Percentiles rank a stretch among this genome's conserved stretches.
Conservation (phyloP, 140 eudicot species). For the Ambrosia hybrid region DNA sequence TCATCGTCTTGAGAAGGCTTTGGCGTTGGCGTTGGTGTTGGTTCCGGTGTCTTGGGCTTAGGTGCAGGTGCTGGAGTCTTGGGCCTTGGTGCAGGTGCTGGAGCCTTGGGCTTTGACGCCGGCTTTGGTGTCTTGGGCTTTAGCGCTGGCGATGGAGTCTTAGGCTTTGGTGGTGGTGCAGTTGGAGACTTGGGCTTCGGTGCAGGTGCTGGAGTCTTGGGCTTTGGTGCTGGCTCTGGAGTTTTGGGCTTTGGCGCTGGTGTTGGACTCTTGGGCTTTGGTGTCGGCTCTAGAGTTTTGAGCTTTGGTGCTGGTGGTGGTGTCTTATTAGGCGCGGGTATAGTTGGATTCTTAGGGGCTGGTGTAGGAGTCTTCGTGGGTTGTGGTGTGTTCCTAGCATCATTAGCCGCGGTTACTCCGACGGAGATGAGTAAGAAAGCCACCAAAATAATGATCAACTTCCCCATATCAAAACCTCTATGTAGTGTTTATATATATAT, state of each 20-base stretch:
- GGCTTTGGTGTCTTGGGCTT: slow-evolving; percentile 13
- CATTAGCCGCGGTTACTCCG: slow-evolving; percentile 35
- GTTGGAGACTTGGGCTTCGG: slow-evolving; percentile 18
- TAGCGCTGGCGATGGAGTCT: slow-evolving; percentile 7
- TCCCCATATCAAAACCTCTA: slow-evolving; percentile 32
- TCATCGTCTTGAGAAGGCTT: slow-evolving; percentile 29
- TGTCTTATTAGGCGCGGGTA: neutral
- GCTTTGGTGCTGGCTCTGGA: neutral
- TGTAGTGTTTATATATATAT: too few relatives aligned
- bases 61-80: slow-evolving; percentile 14
- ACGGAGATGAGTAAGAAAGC: slow-evolving; percentile 41
- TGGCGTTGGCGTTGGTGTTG: slow-evolving; percentile 9
- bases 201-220: neutral
- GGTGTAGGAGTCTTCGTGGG: slow-evolving; percentile 1
- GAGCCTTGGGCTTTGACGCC: slow-evolving; percentile 17
- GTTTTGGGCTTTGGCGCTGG: neutral
- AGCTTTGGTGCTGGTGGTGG: neutral
- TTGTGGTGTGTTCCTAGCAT: slow-evolving; percentile 5
- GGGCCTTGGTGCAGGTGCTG: neutral
- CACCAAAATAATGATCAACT: slow-evolving; percentile 33
- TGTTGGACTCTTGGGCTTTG: neutral
- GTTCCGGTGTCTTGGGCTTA: slow-evolving; percentile 4
- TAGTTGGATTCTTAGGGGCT: neutral
- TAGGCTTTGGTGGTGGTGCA: neutral
- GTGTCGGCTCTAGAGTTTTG: neutral